Evolutionary conservation across 768 basidiomycete genomes (phyloP), one percentile per base, ranked within the genome.

Genomic region (Calocybe indica): DNA sequence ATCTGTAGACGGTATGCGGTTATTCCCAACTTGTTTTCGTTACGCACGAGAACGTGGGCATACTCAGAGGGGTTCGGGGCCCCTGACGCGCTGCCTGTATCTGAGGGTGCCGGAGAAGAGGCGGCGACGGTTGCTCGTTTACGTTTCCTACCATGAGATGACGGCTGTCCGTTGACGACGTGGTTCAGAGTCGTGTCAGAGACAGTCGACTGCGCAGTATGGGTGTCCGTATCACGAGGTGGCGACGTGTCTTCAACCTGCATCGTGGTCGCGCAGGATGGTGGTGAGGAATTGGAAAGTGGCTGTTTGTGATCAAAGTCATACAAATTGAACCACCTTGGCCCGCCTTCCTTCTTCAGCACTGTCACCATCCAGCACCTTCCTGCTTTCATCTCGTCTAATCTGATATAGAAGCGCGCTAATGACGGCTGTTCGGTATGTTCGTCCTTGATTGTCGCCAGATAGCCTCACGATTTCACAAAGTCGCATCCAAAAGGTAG

Each of bases 401-500:
- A 8, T 29, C 43, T 14, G 30, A 28, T 13, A 12, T 5, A 30
- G 34, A 29, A 32, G 30, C 34, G 34, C 11, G 22, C 34, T 30
- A 37, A 57, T 68, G 62, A 68, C 70, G 55, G 67, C 75, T 52
- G 52, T 75, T 44, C 65, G 72, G 71, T 71, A 54, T 55, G 68
- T 53, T 22, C 22, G 22, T 49, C 40, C 15, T n/a, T 42, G 48
- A 7, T 11, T 32, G 33, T 45, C 38, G 22, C 9, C 34, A 5
- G 4, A 41, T 42, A 7, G 45, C 37, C 54, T 70, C 47, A 69
- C 56, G 31, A 35, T 31, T 46, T 43, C 35, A 42, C 35, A 32
- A 56, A 88, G 88, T 51, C 85, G 88, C 43, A 83, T 91, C 28
- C 84, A 86, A 57, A 86, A 82, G 73, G 88, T 87, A 56, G 35